Evolutionary conservation across 148 eudicot species (phyloP).

Genomic region (Chenopodium suecicum): DNA sequence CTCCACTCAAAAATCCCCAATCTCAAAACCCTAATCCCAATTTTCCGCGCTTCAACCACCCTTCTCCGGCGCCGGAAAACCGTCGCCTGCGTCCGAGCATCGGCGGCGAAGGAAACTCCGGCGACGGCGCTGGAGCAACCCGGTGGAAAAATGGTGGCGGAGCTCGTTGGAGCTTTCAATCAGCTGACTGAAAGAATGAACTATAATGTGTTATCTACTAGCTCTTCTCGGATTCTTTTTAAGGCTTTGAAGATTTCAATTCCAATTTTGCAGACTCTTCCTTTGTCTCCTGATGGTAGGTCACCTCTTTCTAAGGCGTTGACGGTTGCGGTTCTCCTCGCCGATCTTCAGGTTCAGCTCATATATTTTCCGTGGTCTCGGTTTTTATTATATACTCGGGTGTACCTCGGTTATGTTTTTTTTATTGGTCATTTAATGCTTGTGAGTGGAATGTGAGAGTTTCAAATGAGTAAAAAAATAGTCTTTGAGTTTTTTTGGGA

Average conservation of each 20-base stretch:
- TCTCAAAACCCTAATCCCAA: slow-evolving; percentile 7
- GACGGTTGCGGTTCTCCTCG: slow-evolving; percentile 72
- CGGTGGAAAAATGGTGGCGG: slow-evolving; percentile 97
- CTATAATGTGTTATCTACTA: slow-evolving; percentile 34
- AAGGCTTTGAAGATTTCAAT: slow-evolving; percentile 70
- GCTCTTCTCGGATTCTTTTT: slow-evolving; percentile 64
- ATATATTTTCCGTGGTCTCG: too few species aligned
- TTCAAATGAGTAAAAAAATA: too few species aligned
- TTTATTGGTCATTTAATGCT: not conserved
- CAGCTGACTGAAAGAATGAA: slow-evolving; percentile 72
- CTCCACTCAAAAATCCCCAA: slow-evolving; percentile 7
- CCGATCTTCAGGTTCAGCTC: slow-evolving; percentile 74
- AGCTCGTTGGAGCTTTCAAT: slow-evolving; percentile 80
- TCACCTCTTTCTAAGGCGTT: slow-evolving; percentile 79
- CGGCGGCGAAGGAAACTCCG: slow-evolving; percentile 9
- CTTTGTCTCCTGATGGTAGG: slow-evolving; percentile 57
- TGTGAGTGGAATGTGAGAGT: too few species aligned
- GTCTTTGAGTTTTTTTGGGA: not conserved
- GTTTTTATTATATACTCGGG: too few species aligned
- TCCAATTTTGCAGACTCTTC: slow-evolving; percentile 62
- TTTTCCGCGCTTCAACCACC: not conserved
- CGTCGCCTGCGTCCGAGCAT: slow-evolving; percentile 1
- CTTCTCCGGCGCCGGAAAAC: slow-evolving; percentile 8
- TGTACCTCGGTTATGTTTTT: too few species aligned
- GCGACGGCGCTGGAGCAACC: slow-evolving; percentile 53